A percentile compares a stretch with the other conserved stretches of the same genome.
phyloP scores from a whole-genome alignment of 2,329 filamentous ascomycete species.

The Cytospora chrysosperma region DNA sequence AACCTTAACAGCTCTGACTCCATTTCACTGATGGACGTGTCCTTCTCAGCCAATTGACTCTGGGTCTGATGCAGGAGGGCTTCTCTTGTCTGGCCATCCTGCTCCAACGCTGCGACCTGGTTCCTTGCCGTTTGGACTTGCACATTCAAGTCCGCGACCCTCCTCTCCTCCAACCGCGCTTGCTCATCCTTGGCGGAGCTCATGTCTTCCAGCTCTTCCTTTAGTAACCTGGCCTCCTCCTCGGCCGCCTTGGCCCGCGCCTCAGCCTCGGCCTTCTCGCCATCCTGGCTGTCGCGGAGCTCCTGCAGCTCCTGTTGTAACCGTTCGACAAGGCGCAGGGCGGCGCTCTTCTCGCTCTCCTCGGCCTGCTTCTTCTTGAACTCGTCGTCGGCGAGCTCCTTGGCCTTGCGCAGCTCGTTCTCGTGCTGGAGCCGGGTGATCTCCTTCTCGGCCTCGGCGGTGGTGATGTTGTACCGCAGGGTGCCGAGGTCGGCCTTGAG shows the following conservation, averaged over 20 bases:
- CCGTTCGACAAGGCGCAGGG: constrained; percentile 48
- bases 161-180: constrained; percentile 59
- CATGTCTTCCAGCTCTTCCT: constrained; percentile 80
- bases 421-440: constrained; percentile 75
- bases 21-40: constrained; percentile 68
- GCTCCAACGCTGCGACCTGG: constrained; percentile 56
- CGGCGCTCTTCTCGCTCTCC: constrained; percentile 53
- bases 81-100: constrained; percentile 57
- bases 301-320: constrained; percentile 52
- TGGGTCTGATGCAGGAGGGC: constrained; percentile 60
- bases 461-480: constrained; percentile 83
- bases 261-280: constrained; percentile 65
- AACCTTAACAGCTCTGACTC: constrained; percentile 82
- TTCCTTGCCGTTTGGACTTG: constrained; percentile 48
- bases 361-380: constrained; percentile 65
- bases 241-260: constrained; percentile 67
- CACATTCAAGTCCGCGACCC: constrained; percentile 53
- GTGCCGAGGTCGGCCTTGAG: constrained; percentile 88
- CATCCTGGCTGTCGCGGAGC: constrained; percentile 48
- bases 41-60: constrained; percentile 65
- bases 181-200: constrained; percentile 65
- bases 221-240: constrained; percentile 69
- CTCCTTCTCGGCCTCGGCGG: constrained; percentile 83
- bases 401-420: constrained; percentile 77
- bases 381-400: constrained; percentile 80